phyloP scores from a whole-genome alignment of 495 filamentous ascomycete genomes.

The Neurospora sp. region DNA sequence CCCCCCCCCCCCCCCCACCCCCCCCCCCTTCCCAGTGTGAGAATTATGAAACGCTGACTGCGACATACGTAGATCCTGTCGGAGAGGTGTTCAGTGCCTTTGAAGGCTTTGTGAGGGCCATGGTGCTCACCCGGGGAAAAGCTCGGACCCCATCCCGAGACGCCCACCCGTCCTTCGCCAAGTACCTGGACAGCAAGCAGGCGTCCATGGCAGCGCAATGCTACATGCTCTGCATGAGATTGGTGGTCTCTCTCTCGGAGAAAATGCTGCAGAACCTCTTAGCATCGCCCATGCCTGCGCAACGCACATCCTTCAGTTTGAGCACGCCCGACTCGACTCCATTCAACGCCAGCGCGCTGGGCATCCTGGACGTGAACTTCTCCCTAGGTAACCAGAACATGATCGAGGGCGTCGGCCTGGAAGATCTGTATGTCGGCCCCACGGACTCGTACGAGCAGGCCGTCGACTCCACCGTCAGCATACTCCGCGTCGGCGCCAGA shows the following conservation, averaged over 20 bases:
- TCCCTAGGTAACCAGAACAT: background rate
- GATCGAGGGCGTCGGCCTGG: background rate
- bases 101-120: background rate
- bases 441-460: conserved; percentile 1
- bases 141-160: background rate
- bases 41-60: too few species aligned
- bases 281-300: background rate
- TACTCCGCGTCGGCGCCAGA: background rate
- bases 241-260: background rate
- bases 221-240: conserved; percentile 1
- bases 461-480: conserved; percentile 2
- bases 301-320: conserved; percentile 1
- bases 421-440: background rate
- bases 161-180: conserved; percentile 1
- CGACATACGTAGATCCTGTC: background rate
- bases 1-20: too few species aligned
- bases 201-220: background rate
- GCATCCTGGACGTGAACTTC: conserved; percentile 1
- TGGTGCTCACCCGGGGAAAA: background rate
- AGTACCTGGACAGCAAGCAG: conserved; percentile 1
- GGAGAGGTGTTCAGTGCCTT: conserved; percentile 1
- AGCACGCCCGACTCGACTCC: background rate
- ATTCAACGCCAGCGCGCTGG: background rate
- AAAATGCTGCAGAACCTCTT: conserved; percentile 1
- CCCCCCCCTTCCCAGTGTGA: too few species aligned